These are phyloP conservation scores for Saccharum hybrid DNA, from an alignment of 202 grass and related monocot genomes.

Conservation along the genomic window DNA sequence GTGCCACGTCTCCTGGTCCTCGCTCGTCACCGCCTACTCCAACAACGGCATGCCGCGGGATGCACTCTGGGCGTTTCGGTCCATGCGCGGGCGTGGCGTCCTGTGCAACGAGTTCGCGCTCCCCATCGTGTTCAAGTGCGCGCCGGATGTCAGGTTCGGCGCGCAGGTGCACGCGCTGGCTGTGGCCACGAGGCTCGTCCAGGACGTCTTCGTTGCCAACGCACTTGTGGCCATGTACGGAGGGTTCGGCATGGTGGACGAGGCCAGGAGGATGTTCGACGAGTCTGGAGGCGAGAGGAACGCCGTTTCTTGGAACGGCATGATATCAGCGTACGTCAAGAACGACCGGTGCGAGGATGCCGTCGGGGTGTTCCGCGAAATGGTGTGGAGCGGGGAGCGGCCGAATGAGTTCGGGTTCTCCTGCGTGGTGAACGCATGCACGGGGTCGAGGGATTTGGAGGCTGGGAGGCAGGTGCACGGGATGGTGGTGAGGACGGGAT, in stretches of 20 bases:
- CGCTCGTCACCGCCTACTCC: slow-evolving; percentile 79
- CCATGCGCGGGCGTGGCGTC: slow-evolving; percentile 58
- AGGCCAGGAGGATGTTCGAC: slow-evolving; percentile 70
- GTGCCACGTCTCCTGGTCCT: slow-evolving; percentile 73
- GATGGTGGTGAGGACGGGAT: slow-evolving; percentile 60
- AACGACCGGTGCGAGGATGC: slow-evolving; percentile 67
- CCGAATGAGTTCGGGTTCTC: slow-evolving; percentile 81
- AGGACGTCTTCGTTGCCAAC: slow-evolving; percentile 70
- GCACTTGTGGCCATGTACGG: slow-evolving; percentile 81
- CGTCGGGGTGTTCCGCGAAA: slow-evolving; percentile 58
- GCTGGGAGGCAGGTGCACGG: slow-evolving; percentile 64
- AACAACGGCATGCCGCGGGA: slow-evolving; percentile 59
- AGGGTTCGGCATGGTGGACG: slow-evolving; percentile 56
- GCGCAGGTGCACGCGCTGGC: slow-evolving; percentile 72
- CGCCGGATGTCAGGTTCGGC: slow-evolving; percentile 50
- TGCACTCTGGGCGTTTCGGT: slow-evolving; percentile 53
- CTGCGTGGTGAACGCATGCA: slow-evolving; percentile 84
- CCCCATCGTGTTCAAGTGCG: slow-evolving; percentile 71
- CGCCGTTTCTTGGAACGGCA: slow-evolving; percentile 75
- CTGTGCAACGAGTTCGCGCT: slow-evolving; percentile 84
- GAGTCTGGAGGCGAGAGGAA: slow-evolving; percentile 52
- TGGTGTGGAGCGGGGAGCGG: slow-evolving; percentile 53
- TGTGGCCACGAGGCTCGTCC: slow-evolving; percentile 52
- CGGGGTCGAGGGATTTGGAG: slow-evolving; percentile 54
- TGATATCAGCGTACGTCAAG: slow-evolving; percentile 73